phyloP scores from a whole-genome alignment of 257 asterid genomes.

The Capsicum baccatum region DNA sequence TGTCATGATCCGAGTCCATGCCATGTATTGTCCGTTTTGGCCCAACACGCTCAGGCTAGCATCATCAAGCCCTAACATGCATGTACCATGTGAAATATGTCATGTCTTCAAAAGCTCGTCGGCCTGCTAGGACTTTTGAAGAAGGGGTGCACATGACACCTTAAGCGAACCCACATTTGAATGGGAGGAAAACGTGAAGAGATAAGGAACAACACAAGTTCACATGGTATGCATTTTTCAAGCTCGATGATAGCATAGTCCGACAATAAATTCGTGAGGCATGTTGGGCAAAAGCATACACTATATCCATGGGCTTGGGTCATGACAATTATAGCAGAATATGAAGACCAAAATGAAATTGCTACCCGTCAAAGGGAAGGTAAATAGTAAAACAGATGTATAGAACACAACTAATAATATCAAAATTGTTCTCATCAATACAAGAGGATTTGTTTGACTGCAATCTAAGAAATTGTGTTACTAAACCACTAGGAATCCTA shows the following conservation, averaged over 20 bases:
- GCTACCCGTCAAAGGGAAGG: slow-evolving; percentile 8
- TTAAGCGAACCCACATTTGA: neutral
- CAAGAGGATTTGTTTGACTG: neutral
- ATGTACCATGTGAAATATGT: neutral
- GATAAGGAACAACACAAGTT: neutral
- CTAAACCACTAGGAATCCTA: slow-evolving; percentile 12
- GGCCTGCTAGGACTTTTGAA: neutral
- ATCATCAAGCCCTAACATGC: neutral
- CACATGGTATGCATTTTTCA: neutral
- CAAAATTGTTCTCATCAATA: neutral
- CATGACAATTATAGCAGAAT: neutral
- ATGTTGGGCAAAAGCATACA: neutral
- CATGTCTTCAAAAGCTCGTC: neutral
- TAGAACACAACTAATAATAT: neutral
- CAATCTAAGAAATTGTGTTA: neutral
- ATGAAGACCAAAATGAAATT: slow-evolving; percentile 14
- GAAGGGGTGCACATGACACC: neutral
- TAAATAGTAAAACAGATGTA: neutral
- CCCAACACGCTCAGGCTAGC: neutral
- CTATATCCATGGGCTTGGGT: neutral
- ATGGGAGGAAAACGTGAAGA: neutral
- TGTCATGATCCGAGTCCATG: neutral
- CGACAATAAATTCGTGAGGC: neutral
- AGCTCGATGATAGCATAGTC: neutral
- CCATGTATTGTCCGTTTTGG: neutral